Conservation (phyloP, 768 basidiomycete species). For the Agrocybe chaxingu region DNA sequence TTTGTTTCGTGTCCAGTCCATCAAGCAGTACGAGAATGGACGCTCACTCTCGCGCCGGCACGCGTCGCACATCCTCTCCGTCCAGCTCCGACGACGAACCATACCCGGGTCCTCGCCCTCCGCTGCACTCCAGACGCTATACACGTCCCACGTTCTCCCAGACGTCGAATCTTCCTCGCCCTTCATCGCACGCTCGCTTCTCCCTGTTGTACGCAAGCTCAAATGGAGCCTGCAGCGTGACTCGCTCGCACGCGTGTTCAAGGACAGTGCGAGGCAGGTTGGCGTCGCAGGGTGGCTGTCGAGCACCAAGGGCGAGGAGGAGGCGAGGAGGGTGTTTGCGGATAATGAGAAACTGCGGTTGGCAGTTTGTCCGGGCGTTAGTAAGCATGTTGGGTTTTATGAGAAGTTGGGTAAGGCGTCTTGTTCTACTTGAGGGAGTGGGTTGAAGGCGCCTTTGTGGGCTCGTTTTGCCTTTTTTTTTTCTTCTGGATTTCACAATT, state of each 20-base stretch:
- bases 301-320: constrained; percentile 34
- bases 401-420: constrained; percentile 33
- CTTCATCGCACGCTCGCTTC: constrained; percentile 54
- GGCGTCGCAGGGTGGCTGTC: constrained; percentile 57
- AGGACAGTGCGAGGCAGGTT: constrained; percentile 36
- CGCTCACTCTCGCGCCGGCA: constrained; percentile 51
- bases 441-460: no score
- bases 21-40: constrained; percentile 62
- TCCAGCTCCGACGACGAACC: constrained; percentile 49
- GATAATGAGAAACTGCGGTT: constrained; percentile 67
- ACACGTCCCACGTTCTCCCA: constrained; percentile 53
- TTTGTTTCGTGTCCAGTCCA: constrained; percentile 41
- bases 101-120: constrained; percentile 20
- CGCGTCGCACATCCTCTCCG: constrained; percentile 48
- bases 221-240: constrained; percentile 73
- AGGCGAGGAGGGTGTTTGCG: constrained; percentile 44
- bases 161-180: constrained; percentile 60
- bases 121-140: constrained; percentile 38
- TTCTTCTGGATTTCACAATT: no score
- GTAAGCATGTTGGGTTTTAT: constrained; percentile 56
- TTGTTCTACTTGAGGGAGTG: no score
- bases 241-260: constrained; percentile 54
- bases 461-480: no score
- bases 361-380: constrained; percentile 65
- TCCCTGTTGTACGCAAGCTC: constrained; percentile 62